Conservation (phyloP, 2,329 filamentous ascomycete genomes). For the Sarocladium kiliense region DNA sequence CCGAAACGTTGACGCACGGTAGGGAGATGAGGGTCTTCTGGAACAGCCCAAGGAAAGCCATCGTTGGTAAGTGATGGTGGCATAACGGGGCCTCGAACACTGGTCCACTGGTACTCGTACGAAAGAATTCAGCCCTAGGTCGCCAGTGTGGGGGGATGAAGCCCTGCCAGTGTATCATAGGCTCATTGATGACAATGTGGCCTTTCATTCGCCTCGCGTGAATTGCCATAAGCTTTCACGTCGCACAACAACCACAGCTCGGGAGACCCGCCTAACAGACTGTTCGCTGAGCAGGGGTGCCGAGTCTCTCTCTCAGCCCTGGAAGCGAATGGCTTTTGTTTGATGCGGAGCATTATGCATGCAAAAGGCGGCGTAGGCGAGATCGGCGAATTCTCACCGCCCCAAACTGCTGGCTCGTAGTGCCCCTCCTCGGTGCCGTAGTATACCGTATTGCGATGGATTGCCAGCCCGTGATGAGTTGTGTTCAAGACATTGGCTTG, state of each 20-base stretch:
- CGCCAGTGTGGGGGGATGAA: too few species aligned
- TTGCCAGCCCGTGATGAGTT: too few species aligned
- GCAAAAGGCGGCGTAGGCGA: background rate
- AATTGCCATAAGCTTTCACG: background rate
- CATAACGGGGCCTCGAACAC: background rate
- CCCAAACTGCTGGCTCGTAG: background rate
- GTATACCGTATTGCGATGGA: too few species aligned
- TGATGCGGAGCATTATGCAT: background rate
- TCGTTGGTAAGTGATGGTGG: background rate
- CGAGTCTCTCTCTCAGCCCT: background rate
- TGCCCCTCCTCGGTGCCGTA: too few species aligned
- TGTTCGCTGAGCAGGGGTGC: background rate
- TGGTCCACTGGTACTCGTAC: background rate
- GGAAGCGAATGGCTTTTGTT: background rate
- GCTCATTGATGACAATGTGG: too few species aligned
- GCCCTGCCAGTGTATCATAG: too few species aligned
- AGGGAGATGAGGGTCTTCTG: constrained; percentile 3
- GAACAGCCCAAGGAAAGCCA: background rate
- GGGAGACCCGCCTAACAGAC: background rate
- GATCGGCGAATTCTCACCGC: background rate
- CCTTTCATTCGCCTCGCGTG: too few species aligned
- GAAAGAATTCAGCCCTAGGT: background rate
- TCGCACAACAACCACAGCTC: background rate
- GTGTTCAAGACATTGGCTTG: background rate
- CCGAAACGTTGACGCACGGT: background rate